These are phyloP conservation scores for Rhizomucor miehei DNA, from an alignment of 371 early-diverging fungal genomes.

Conservation along the genomic window DNA sequence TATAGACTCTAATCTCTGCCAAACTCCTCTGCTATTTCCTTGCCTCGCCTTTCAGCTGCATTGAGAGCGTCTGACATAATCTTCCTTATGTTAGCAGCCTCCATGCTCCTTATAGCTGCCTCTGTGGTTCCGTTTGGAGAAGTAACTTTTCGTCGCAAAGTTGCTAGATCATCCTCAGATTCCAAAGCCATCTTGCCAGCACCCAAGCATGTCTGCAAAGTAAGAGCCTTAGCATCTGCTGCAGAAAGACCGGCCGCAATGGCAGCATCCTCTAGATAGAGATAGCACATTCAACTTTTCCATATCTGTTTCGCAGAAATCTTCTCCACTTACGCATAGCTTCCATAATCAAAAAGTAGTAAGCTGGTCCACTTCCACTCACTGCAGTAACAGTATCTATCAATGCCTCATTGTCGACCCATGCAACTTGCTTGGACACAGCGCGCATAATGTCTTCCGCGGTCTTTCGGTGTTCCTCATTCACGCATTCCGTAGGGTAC, in stretches of 20 bases:
- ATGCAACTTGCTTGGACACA: conserved; percentile 72
- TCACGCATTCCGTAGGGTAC: conserved; percentile 63
- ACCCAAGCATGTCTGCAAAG: conserved; percentile 87
- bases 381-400: conserved; percentile 89
- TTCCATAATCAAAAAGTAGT: conserved; percentile 91
- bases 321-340: conserved; percentile 58
- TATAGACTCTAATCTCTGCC: conserved; percentile 52
- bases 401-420: conserved; percentile 75
- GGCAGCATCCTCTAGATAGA: conserved; percentile 65
- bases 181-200: conserved; percentile 84
- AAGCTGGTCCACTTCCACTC: conserved; percentile 93
- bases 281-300: background rate
- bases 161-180: conserved; percentile 70
- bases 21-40: conserved; percentile 68
- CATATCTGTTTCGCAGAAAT: background rate
- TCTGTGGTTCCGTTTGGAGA: conserved; percentile 94
- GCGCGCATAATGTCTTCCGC: conserved; percentile 67
- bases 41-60: conserved; percentile 69
- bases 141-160: conserved; percentile 84
- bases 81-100: conserved; percentile 58
- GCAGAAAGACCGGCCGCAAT: conserved; percentile 73
- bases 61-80: conserved; percentile 59
- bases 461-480: conserved; percentile 57
- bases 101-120: conserved; percentile 80
- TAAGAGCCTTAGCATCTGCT: conserved; percentile 75